phyloP scores from a whole-genome alignment of 352 stramenopile species.

The Peronospora tabacina region DNA sequence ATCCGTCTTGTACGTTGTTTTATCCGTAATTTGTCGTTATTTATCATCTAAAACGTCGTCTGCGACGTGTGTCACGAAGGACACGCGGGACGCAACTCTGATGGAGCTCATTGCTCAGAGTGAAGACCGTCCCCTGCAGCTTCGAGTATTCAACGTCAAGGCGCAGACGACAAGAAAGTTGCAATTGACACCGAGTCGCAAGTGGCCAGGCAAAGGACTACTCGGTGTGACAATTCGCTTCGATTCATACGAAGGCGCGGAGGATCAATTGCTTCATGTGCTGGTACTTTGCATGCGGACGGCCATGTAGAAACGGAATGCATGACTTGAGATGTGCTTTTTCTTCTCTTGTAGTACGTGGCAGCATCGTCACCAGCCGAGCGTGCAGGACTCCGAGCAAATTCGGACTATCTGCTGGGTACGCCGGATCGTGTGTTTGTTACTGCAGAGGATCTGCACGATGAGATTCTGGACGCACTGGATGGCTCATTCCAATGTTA shows the following conservation, averaged over 20 bases:
- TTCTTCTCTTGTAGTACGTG: slow-evolving; percentile 51
- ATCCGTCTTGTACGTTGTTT: slow-evolving; percentile 52
- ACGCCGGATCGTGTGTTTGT: slow-evolving; percentile 86
- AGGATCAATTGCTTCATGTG: slow-evolving; percentile 93
- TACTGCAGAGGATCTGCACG: slow-evolving; percentile 80
- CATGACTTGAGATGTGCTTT: not conserved
- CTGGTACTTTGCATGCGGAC: slow-evolving; percentile 39
- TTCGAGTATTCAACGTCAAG: slow-evolving; percentile 80
- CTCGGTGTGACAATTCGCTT: slow-evolving; percentile 96
- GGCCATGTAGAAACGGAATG: not conserved
- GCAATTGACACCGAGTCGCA: slow-evolving; percentile 85
- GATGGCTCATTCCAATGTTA: slow-evolving; percentile 95
- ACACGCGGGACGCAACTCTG: slow-evolving; percentile 82
- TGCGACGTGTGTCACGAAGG: slow-evolving; percentile 20
- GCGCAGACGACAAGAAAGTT: slow-evolving; percentile 62
- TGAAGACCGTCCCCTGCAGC: slow-evolving; percentile 63
- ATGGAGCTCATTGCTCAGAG: slow-evolving; percentile 89
- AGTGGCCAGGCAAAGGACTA: slow-evolving; percentile 91
- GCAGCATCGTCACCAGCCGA: slow-evolving; percentile 84
- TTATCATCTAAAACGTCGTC: slow-evolving; percentile 1
- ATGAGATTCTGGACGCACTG: slow-evolving; percentile 85
- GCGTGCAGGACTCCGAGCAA: slow-evolving; percentile 80
- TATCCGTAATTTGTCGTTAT: not conserved
- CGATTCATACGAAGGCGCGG: slow-evolving; percentile 92
- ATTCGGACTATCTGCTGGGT: slow-evolving; percentile 93